Evolutionary conservation across 306 rosid species (phyloP).

Genomic region (Vachellia collinsii): DNA sequence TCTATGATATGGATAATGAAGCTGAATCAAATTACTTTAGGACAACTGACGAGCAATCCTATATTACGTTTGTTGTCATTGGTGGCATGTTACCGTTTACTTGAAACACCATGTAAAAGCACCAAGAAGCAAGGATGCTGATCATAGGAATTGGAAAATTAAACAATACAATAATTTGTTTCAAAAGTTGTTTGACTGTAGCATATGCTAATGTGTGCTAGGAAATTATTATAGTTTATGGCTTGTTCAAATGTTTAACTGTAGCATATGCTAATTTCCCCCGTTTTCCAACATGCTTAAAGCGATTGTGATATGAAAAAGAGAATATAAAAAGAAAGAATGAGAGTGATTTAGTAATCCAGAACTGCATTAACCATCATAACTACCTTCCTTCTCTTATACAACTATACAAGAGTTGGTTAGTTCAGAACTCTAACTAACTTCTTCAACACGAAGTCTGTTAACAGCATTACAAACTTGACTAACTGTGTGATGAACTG

Average conservation of each 20-base stretch:
- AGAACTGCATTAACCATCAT: not conserved
- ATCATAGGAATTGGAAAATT: not conserved
- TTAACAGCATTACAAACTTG: not conserved
- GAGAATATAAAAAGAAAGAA: not conserved
- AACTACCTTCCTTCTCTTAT: not conserved
- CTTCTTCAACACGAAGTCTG: not conserved
- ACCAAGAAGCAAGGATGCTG: not conserved
- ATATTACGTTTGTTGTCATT: not conserved
- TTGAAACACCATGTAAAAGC: not conserved
- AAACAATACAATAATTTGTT: not conserved
- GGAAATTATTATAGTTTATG: conserved; percentile 13
- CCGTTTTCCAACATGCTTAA: conserved; percentile 16
- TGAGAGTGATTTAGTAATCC: not conserved
- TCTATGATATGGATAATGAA: not conserved
- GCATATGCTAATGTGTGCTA: not conserved
- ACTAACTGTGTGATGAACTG: too few species aligned
- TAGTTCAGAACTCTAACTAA: too few species aligned
- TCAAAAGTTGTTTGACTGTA: not conserved
- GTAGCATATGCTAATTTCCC: not conserved
- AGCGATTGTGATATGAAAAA: not conserved
- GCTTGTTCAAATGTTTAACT: conserved; percentile 41
- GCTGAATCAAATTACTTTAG: not conserved
- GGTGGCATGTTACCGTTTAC: not conserved
- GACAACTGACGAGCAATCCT: not conserved
- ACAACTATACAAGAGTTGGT: too few species aligned